Evolutionary conservation across 2,329 filamentous ascomycete species (phyloP), one percentile per base, ranked within the genome.

Genomic region (Metarhizium sp.): DNA sequence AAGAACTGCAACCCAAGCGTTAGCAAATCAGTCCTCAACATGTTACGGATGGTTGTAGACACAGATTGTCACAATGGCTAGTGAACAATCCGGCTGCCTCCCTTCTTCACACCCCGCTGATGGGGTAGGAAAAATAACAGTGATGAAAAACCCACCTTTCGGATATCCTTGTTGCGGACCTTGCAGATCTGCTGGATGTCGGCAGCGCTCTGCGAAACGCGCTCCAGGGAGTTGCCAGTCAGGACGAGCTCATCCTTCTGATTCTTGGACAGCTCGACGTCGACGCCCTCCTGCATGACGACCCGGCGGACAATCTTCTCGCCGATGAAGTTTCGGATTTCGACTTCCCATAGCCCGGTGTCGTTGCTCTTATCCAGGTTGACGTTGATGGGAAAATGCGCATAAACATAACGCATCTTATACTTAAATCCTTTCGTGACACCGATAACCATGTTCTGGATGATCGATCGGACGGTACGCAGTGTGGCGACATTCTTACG

Each of bases 341-440:
- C 94, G 73, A 99, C 89, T 78, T 95, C 88, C 74, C 72, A 88
- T 68, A 86, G 78, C 67, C 86, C 92, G 62, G 90, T 94, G 81
- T 97, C 94, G 72, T 77, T 75, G 85, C 92, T 92, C 88, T 96
- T 92, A 71, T 96, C 91, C 67, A 99, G 78, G 84, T 96, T 97
- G 81, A 99, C 92, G 85, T 99, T 99, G 90, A 99, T 99, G 79
- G 94, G 94, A 75, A 99, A 99, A 87, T 99, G 94, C 75, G 94
- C 94, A 78, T 99, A 99, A 78, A 99, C 94, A 82, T 99, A 99
- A 73, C 95, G 90, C 92, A 99, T 97, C 90, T 99, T 99, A 88
- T 99, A 99, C 83, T 95, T 95, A 90, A 88, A 99, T 68, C 94
- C 94, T 84, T 92, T 95, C 76, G 94, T 99, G 66, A 99, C 94